Evolutionary conservation across 2,329 filamentous ascomycete species (phyloP).

Genomic region (Rutstroemia sp.): DNA sequence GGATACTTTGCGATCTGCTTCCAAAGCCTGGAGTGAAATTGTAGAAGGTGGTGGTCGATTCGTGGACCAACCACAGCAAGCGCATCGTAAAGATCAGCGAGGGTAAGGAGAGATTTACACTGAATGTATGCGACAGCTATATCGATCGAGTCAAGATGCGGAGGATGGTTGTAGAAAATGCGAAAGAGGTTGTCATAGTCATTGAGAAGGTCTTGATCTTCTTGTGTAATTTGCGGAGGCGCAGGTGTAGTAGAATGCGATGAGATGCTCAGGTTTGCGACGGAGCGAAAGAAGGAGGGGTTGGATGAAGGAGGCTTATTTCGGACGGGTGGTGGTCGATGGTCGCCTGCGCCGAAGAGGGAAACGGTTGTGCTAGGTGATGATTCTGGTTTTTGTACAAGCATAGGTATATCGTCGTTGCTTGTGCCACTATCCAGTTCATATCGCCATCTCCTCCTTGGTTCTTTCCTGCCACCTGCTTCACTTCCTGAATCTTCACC

Average conservation of each 20-base stretch:
- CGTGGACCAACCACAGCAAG: slow-evolving; percentile 79
- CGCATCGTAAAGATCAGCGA: slow-evolving; percentile 94
- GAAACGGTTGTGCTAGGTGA: slow-evolving; percentile 32
- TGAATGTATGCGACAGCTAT: slow-evolving; percentile 91
- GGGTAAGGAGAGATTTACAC: slow-evolving; percentile 78
- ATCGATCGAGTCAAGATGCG: slow-evolving; percentile 73
- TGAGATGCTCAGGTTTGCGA: slow-evolving; percentile 64
- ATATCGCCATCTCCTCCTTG: slow-evolving; percentile 66
- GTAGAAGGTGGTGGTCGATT: slow-evolving; percentile 87
- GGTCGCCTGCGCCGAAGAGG: slow-evolving; percentile 46
- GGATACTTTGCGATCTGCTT: slow-evolving; percentile 97
- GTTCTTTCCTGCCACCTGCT: slow-evolving; percentile 23
- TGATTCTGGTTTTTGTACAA: slow-evolving; percentile 66
- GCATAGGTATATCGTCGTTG: slow-evolving; percentile 74
- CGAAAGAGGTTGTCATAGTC: slow-evolving; percentile 96
- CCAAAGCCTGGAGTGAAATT: slow-evolving; percentile 86
- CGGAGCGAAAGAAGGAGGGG: slow-evolving; percentile 75
- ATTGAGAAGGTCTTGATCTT: slow-evolving; percentile 69
- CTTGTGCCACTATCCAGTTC: slow-evolving; percentile 72
- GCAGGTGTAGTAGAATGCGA: slow-evolving; percentile 40
- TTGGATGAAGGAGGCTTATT: slow-evolving; percentile 56
- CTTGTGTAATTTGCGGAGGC: slow-evolving; percentile 41
- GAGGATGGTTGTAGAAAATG: slow-evolving; percentile 90
- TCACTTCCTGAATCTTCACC: slow-evolving; percentile 36
- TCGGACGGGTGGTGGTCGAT: slow-evolving; percentile 43